Percentiles rank a stretch among this genome's conserved stretches.
These are phyloP conservation scores for Aspergillus brasiliensis DNA, from an alignment of 2,329 filamentous ascomycete genomes.

Conservation along the genomic window DNA sequence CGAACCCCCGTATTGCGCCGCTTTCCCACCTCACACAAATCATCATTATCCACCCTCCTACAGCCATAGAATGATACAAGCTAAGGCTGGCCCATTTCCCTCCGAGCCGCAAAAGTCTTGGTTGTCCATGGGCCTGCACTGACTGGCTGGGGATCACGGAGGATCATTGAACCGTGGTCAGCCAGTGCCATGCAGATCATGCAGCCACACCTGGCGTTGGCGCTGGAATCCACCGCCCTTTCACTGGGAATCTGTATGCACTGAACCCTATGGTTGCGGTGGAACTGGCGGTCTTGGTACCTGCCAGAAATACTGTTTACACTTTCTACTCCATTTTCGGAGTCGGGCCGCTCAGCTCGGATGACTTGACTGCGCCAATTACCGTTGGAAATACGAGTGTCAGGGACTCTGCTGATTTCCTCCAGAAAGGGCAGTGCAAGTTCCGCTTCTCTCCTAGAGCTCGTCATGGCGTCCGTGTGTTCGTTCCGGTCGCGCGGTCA, in stretches of 20 bases:
- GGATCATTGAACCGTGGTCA: neutral
- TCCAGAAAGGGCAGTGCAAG: neutral
- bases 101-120: conserved; percentile 11
- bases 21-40: neutral
- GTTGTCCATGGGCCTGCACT: neutral
- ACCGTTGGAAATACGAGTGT: neutral
- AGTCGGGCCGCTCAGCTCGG: conserved; percentile 5
- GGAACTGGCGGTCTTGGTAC: conserved; percentile 6
- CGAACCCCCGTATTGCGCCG: conserved; percentile 3
- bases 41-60: neutral
- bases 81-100: neutral
- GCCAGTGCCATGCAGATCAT: conserved; percentile 8
- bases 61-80: too few species aligned
- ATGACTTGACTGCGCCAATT: neutral
- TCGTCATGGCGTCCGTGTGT: neutral
- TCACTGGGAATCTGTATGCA: conserved; percentile 7
- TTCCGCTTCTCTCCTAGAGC: neutral
- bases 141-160: neutral
- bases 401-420: neutral
- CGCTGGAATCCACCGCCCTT: conserved; percentile 12
- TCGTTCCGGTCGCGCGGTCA: neutral
- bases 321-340: neutral
- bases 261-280: conserved; percentile 7
- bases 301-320: too few species aligned
- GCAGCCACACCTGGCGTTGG: conserved; percentile 4